A percentile compares a stretch with the other conserved stretches of the same genome.
These are phyloP conservation scores for Periconia macrospinosa DNA, from an alignment of 2,329 filamentous ascomycete species.

Conservation along the genomic window DNA sequence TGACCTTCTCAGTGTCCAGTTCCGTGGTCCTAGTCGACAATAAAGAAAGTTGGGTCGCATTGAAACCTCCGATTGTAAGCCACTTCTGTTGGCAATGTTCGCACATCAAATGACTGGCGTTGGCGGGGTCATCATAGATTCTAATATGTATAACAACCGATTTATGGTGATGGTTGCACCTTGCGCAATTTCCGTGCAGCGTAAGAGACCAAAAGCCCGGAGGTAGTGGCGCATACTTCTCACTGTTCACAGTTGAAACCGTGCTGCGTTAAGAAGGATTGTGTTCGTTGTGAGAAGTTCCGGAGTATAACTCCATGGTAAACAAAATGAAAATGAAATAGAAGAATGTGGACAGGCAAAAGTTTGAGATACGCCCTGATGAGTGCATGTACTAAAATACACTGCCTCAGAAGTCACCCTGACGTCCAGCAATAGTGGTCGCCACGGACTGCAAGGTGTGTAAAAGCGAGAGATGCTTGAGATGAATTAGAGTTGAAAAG, in stretches of 20 bases:
- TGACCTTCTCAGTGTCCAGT: constrained; percentile 15
- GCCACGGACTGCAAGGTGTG: too few species aligned
- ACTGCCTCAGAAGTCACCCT: too few species aligned
- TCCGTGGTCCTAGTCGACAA: constrained; percentile 23
- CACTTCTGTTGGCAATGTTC: constrained; percentile 26
- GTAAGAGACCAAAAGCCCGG: constrained; percentile 22
- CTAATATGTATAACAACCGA: constrained; percentile 22
- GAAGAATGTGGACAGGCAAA: too few species aligned
- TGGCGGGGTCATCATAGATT: constrained; percentile 10
- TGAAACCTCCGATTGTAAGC: constrained; percentile 26
- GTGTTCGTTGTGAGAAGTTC: neutral
- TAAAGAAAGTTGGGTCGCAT: constrained; percentile 27
- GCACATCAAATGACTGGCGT: constrained; percentile 22
- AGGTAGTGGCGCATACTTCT: constrained; percentile 10
- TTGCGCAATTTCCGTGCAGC: constrained; percentile 30
- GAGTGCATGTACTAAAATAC: too few species aligned
- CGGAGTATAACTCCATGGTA: too few species aligned
- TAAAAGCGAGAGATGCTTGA: too few species aligned
- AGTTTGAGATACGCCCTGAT: too few species aligned
- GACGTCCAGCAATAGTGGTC: too few species aligned
- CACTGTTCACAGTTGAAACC: constrained; percentile 21
- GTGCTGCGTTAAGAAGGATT: constrained; percentile 13
- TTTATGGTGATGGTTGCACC: constrained; percentile 30
- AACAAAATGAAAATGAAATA: neutral
- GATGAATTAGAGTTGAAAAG: too few species aligned